These are phyloP conservation scores for Camellia japonica DNA, from an alignment of 148 eudicot species.

Conservation along the genomic window DNA sequence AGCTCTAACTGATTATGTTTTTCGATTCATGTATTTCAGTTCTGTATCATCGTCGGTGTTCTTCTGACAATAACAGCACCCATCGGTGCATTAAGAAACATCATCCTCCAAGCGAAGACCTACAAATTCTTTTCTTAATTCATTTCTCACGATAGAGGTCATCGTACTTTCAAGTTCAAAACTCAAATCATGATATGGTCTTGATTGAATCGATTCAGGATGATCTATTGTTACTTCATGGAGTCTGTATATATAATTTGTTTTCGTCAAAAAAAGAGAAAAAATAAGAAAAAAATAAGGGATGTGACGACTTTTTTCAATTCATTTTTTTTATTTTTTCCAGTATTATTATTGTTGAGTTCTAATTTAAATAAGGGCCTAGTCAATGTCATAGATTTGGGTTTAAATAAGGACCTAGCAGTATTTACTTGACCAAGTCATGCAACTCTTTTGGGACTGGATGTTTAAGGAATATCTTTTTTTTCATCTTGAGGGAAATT, in stretches of 20 bases:
- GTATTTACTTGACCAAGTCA: too few species aligned
- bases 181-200: background rate
- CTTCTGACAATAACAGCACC: constrained; percentile 53
- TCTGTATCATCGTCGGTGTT: constrained; percentile 43
- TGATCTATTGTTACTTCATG: background rate
- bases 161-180: background rate
- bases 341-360: background rate
- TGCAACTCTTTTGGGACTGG: too few species aligned
- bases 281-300: background rate
- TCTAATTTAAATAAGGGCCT: background rate
- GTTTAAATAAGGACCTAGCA: background rate
- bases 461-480: too few species aligned
- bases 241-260: background rate
- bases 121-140: constrained; percentile 38
- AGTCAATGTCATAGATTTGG: background rate
- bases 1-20: background rate
- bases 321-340: background rate
- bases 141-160: background rate
- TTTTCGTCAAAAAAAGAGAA: background rate
- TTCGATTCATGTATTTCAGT: constrained; percentile 15
- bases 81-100: constrained; percentile 48
- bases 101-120: constrained; percentile 29
- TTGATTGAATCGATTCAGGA: background rate
- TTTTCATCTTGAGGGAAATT: too few species aligned
- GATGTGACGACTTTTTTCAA: too few species aligned